A percentile compares a stretch with the other conserved stretches of the same genome.
These are phyloP conservation scores for Colletotrichum sp. DNA, from an alignment of 2,329 filamentous ascomycete genomes.

Conservation along the genomic window DNA sequence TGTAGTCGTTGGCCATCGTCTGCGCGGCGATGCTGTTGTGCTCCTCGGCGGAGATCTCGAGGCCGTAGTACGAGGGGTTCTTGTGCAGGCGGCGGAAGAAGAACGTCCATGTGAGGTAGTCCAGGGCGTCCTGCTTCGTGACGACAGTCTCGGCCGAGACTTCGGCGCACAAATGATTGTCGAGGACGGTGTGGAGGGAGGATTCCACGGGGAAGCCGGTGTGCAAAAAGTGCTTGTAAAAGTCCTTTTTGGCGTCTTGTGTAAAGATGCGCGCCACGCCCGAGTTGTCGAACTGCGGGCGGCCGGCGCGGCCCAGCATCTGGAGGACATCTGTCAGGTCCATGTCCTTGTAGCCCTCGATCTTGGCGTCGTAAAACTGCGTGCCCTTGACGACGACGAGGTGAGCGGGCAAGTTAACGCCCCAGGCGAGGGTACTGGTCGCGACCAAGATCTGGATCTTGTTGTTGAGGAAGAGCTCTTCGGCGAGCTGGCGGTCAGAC, in stretches of 20 bases:
- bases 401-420: conserved; percentile 96
- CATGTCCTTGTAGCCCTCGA: conserved; percentile 98
- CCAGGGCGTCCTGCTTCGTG: conserved; percentile 95
- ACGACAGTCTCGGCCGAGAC: conserved; percentile 90
- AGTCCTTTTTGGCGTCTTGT: conserved; percentile 96
- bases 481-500: conserved; percentile 86
- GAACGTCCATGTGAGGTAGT: conserved; percentile 99
- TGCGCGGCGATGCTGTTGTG: conserved; percentile 89
- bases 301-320: conserved; percentile 94
- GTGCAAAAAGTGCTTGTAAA: conserved; percentile 99
- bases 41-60: conserved; percentile 91
- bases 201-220: conserved; percentile 98
- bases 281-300: conserved; percentile 94
- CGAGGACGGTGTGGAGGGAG: conserved; percentile 91
- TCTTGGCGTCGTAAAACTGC: conserved; percentile 97
- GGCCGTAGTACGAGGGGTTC: conserved; percentile 96
- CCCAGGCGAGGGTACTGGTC: conserved; percentile 96
- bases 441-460: conserved; percentile 97
- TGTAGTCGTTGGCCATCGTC: conserved; percentile 88
- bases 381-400: conserved; percentile 98
- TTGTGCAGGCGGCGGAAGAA: conserved; percentile 98
- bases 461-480: conserved; percentile 95
- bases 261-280: conserved; percentile 98
- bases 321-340: conserved; percentile 97
- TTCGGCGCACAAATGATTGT: conserved; percentile 96